Conservation (phyloP, 2,329 filamentous ascomycete species). For the Cordyceps militaris region DNA sequence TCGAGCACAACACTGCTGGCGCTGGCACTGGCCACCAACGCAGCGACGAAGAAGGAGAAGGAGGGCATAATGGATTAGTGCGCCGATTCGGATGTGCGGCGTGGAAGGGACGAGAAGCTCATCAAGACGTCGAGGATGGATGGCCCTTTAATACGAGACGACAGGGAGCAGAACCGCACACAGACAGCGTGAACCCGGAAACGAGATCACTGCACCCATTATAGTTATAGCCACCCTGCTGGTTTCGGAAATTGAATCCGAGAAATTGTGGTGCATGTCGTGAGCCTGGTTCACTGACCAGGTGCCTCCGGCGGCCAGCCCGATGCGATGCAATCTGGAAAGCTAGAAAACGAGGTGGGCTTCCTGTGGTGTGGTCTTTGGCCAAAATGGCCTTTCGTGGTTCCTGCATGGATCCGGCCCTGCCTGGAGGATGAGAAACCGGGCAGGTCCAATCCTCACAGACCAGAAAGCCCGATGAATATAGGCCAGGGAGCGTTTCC, state of each 20-base stretch:
- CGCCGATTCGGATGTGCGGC: not conserved
- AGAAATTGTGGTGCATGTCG: no score
- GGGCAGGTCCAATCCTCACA: not conserved
- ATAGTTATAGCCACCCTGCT: no score
- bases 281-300: no score
- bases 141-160: no score
- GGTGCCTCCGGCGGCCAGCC: no score
- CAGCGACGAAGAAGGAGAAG: slow-evolving; percentile 1
- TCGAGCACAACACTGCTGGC: slow-evolving; percentile 12
- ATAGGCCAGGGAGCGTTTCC: no score
- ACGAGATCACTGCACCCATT: no score
- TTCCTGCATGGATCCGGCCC: not conserved
- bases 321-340: not conserved
- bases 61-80: not conserved
- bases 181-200: no score
- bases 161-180: no score
- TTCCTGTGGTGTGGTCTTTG: not conserved
- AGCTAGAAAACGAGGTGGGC: not conserved
- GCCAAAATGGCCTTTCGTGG: not conserved
- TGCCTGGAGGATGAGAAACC: not conserved
- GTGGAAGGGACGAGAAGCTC: not conserved
- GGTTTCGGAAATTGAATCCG: no score
- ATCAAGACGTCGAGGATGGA: not conserved
- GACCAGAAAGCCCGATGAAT: not conserved
- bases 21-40: slow-evolving; percentile 3